A percentile compares a stretch with the other conserved stretches of the same genome.
Conservation (phyloP, 1,139 yeast genomes). For the Nakaseomyces sp. region DNA sequence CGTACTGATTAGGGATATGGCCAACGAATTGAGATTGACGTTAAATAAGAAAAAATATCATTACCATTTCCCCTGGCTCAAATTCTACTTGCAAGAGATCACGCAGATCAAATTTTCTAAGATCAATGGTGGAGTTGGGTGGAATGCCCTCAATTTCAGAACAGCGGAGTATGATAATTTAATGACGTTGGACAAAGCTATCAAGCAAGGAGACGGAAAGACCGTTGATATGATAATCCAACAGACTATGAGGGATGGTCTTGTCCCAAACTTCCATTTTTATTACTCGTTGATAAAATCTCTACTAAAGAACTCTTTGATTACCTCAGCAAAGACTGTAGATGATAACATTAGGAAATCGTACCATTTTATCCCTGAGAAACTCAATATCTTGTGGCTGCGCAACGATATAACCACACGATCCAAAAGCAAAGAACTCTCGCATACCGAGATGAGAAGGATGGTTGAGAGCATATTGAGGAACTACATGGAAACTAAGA, state of each 20-base stretch:
- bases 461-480: constrained; percentile 6
- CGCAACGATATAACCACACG: constrained; percentile 11
- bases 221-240: constrained; percentile 14
- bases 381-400: constrained; percentile 22
- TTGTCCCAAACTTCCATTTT: constrained; percentile 19
- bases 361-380: constrained; percentile 16
- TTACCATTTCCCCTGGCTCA: constrained; percentile 13
- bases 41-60: constrained; percentile 13
- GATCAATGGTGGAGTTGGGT: constrained; percentile 7
- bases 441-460: constrained; percentile 7
- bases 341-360: constrained; percentile 15
- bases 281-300: constrained; percentile 17
- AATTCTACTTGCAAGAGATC: constrained; percentile 6
- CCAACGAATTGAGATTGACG: constrained; percentile 17
- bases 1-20: constrained; percentile 14
- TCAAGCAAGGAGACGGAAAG: constrained; percentile 10
- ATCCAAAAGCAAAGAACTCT: constrained; percentile 1
- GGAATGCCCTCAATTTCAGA: constrained; percentile 4
- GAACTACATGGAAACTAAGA: background rate
- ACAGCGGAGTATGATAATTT: constrained; percentile 1
- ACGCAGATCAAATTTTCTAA: constrained; percentile 6
- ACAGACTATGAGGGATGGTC: constrained; percentile 18
- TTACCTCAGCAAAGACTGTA: constrained; percentile 15
- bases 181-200: constrained; percentile 2
- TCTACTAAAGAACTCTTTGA: constrained; percentile 12